phyloP scores from a whole-genome alignment of 2,329 filamentous ascomycete species.

The Ophiocordyceps camponoti-floridani region DNA sequence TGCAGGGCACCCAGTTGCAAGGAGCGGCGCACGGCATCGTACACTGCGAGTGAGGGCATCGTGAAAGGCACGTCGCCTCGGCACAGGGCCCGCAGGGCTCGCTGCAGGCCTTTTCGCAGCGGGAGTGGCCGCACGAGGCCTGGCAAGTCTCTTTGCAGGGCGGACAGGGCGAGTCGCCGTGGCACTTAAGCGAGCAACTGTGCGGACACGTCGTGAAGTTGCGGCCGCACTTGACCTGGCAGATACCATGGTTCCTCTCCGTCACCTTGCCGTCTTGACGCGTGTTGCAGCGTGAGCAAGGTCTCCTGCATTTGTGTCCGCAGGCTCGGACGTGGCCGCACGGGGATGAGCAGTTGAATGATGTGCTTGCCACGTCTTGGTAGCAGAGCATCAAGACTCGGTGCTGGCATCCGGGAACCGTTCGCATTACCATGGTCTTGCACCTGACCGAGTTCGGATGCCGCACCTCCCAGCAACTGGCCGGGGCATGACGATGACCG shows the following conservation, averaged over 20 bases:
- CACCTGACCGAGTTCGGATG: constrained; percentile 30
- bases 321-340: constrained; percentile 33
- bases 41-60: constrained; percentile 33
- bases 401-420: constrained; percentile 38
- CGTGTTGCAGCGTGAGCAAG: constrained; percentile 30
- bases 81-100: constrained; percentile 46
- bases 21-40: constrained; percentile 46
- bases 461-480: constrained; percentile 23
- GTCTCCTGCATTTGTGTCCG: constrained; percentile 35
- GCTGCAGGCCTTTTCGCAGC: constrained; percentile 34
- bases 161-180: constrained; percentile 25
- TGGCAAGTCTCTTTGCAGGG: constrained; percentile 33
- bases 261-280: constrained; percentile 12
- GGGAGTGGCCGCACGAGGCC: constrained; percentile 35
- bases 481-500: constrained; percentile 17
- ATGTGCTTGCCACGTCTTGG: constrained; percentile 18
- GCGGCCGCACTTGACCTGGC: constrained; percentile 29
- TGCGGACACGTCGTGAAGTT: constrained; percentile 37
- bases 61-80: constrained; percentile 31
- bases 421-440: constrained; percentile 21
- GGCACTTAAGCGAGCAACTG: constrained; percentile 31
- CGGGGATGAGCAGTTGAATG: constrained; percentile 26
- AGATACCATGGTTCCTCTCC: constrained; percentile 25
- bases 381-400: constrained; percentile 28
- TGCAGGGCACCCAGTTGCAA: constrained; percentile 49